phyloP scores from a whole-genome alignment of 495 filamentous ascomycete genomes.

The Lasiosphaeria ovina region DNA sequence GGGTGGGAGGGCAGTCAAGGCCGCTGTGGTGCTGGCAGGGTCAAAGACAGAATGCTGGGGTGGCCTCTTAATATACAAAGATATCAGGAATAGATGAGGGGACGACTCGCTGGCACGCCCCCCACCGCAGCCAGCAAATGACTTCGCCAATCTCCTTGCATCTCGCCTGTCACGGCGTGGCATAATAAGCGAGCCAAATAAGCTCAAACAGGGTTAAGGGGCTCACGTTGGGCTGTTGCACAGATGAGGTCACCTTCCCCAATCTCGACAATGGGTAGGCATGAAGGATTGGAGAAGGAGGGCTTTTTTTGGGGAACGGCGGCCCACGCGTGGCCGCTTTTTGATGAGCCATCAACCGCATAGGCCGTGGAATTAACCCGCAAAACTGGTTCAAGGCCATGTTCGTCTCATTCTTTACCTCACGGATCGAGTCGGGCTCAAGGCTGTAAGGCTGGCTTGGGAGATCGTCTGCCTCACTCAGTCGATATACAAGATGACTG shows the following conservation, averaged over 20 bases:
- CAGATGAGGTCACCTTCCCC: constrained; percentile 7
- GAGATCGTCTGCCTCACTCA: neutral
- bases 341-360: neutral
- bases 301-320: neutral
- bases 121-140: constrained; percentile 4
- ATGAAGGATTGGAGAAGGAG: neutral
- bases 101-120: constrained; percentile 5
- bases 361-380: neutral
- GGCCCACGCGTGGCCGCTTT: neutral
- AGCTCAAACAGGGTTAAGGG: constrained; percentile 7
- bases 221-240: constrained; percentile 7
- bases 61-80: constrained; percentile 8
- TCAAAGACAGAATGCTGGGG: neutral
- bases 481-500: too few species aligned
- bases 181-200: constrained; percentile 4
- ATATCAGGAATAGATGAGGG: constrained; percentile 7
- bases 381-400: neutral
- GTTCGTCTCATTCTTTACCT: constrained; percentile 8
- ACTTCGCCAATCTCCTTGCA: constrained; percentile 12
- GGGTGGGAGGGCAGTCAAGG: too few species aligned
- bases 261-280: neutral
- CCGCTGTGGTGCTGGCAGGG: too few species aligned
- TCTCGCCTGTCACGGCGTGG: constrained; percentile 4
- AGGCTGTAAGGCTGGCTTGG: constrained; percentile 9
- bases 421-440: neutral